Evolutionary conservation across 768 basidiomycete species (phyloP).

Genomic region (Austroboletus eburneus): DNA sequence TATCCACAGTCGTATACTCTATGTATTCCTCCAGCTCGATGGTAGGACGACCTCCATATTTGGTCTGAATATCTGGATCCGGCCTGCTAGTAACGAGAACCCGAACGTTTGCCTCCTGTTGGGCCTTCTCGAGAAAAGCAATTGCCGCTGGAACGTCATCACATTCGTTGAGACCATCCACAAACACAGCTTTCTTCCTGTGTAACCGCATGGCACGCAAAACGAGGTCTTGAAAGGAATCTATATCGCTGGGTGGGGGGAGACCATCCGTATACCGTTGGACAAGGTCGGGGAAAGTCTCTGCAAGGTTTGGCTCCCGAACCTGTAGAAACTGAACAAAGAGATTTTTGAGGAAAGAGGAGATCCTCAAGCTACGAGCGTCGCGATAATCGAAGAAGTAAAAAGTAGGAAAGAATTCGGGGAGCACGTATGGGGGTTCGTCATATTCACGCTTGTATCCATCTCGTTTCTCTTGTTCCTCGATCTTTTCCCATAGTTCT

Average conservation of each 20-base stretch:
- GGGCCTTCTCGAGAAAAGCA: conserved; percentile 20
- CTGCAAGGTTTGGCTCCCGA: conserved; percentile 15
- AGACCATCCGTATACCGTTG: conserved; percentile 12
- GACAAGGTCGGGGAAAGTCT: conserved; percentile 20
- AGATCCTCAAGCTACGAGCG: conserved; percentile 12
- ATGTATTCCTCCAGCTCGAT: conserved; percentile 23
- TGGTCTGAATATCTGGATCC: conserved; percentile 14
- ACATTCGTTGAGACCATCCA: conserved; percentile 27
- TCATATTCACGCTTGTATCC: conserved; percentile 13
- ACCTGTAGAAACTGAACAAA: conserved; percentile 26
- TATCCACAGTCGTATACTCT: conserved; percentile 16
- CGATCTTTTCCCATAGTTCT: conserved; percentile 20
- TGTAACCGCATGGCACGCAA: conserved; percentile 22
- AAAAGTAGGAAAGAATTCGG: conserved; percentile 24
- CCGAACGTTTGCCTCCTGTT: conserved; percentile 22
- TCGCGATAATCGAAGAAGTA: conserved; percentile 30
- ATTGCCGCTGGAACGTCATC: conserved; percentile 18
- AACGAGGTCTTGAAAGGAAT: conserved; percentile 13
- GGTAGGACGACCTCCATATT: conserved; percentile 18
- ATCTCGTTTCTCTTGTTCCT: conserved; percentile 16
- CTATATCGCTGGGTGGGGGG: conserved; percentile 16
- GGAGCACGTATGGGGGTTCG: conserved; percentile 15
- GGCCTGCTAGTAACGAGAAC: conserved; percentile 22
- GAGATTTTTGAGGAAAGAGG: conserved; percentile 22
- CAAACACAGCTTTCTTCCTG: conserved; percentile 18